Evolutionary conservation across 1,139 yeast species (phyloP).

Genomic region (Wickerhamomyces sp.): DNA sequence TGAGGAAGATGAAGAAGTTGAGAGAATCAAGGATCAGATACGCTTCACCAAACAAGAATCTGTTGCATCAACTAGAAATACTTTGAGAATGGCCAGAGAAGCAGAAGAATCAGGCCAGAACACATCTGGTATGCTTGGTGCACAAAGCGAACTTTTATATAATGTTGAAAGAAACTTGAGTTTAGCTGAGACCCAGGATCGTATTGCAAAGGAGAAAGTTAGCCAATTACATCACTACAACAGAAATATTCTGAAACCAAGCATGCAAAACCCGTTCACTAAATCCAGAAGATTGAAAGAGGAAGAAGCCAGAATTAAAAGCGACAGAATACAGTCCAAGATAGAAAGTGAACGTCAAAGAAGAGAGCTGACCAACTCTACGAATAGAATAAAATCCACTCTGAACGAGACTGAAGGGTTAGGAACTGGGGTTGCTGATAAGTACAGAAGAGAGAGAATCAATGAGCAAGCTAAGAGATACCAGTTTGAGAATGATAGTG

Average conservation of each 20-base stretch:
- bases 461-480: constrained; percentile 38
- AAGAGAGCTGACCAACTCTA: constrained; percentile 39
- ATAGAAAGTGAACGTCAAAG: constrained; percentile 38
- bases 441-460: constrained; percentile 31
- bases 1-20: constrained; percentile 85
- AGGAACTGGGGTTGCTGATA: constrained; percentile 27
- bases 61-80: constrained; percentile 79
- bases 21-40: constrained; percentile 79
- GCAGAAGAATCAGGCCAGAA: constrained; percentile 91
- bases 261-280: constrained; percentile 81
- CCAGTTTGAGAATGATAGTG: constrained; percentile 56
- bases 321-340: constrained; percentile 62
- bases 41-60: constrained; percentile 86
- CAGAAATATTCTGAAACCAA: constrained; percentile 80
- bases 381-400: constrained; percentile 42
- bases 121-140: constrained; percentile 87
- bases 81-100: constrained; percentile 82
- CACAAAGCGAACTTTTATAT: constrained; percentile 83
- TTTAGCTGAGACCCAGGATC: constrained; percentile 76
- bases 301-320: constrained; percentile 66
- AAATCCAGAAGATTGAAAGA: constrained; percentile 72
- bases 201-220: constrained; percentile 81
- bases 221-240: constrained; percentile 75
- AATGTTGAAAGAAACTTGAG: constrained; percentile 75
- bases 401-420: constrained; percentile 29